Base-by-base conservation (phyloP, 306 rosid species). In the Rosa persica region DNA sequence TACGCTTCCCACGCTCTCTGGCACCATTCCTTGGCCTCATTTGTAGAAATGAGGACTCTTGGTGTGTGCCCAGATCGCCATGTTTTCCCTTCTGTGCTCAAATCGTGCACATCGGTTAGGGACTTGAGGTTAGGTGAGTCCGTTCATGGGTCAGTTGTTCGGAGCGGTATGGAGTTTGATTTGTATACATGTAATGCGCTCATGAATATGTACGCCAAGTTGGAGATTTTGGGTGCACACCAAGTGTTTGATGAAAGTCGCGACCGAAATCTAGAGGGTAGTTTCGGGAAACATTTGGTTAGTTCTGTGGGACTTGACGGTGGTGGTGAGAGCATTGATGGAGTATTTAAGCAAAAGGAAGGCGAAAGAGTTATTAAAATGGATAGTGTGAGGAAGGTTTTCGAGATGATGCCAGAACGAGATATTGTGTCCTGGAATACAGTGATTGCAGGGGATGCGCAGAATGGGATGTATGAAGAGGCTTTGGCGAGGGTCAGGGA, bases 391-490 rank as follows among this genome's bases (percentile, higher is more conserved):
- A 76, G 87, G 38, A 94, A 88, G 89, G 83, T 94, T 60, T 94
- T 94, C 62, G 92, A 92, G 43, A 27, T 38, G 66, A 94, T 94
- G 98, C 89, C 88, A 1, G 67, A 80, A 13, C 82, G 58, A 82
- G 94, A 92, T 85, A 73, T 92, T 83, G 93, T 89, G 89, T 94
- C 98, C 5, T 92, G 96, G 98, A 92, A 90, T 85, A 94, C 98
- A 11, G 82, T 94, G 62, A 88, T 92, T 81, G 84, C 94, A 0
- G 92, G 96, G 70, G 79, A 79, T 71, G 97, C 91, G 34, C 93
- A 88, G 52, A 89, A 88, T 76, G 97, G 97, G 44, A 75, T 86
- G 86, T 87, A 80, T 44, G 47, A 25, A 58, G 90, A 88, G 55
- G 96, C 91, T 30, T 82, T 94, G 76, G 43, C 49, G 52, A 83